Percentiles rank a stretch among this genome's conserved stretches.
Evolutionary conservation across 1,284 basidiomycete genomes (phyloP).

Genomic region (Trichosporon coremiiforme): DNA sequence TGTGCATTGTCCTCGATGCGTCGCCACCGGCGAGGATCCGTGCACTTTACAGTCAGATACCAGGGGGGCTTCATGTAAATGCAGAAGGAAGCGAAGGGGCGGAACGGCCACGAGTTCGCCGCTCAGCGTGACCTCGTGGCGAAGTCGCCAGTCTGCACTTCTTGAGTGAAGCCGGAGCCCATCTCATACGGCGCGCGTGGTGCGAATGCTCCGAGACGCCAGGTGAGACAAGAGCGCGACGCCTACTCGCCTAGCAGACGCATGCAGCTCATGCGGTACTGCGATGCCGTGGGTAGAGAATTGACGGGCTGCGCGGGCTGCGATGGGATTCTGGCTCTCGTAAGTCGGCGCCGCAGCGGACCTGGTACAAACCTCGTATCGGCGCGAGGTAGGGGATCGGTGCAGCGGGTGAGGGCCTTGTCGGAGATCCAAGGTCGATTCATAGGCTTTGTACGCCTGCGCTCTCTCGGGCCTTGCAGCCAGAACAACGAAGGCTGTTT

Average conservation of each 20-base stretch:
- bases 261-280: no score
- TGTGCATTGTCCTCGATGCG: neutral
- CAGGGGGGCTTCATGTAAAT: neutral
- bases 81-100: neutral
- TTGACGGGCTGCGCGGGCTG: neutral
- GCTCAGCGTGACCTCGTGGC: neutral
- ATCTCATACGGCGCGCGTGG: neutral
- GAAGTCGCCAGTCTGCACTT: neutral
- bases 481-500: neutral
- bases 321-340: neutral
- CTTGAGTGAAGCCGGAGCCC: neutral
- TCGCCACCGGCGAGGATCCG: no score
- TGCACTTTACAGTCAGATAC: no score
- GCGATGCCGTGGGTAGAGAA: neutral
- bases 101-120: neutral
- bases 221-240: slow-evolving; percentile 1
- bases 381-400: neutral
- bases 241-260: no score
- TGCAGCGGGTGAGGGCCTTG: neutral
- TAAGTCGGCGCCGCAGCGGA: neutral
- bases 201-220: neutral
- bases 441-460: no score
- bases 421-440: no score
- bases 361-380: neutral
- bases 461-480: no score